These are phyloP conservation scores for Mycena galericulata DNA, from an alignment of 768 basidiomycete genomes.

Conservation along the genomic window DNA sequence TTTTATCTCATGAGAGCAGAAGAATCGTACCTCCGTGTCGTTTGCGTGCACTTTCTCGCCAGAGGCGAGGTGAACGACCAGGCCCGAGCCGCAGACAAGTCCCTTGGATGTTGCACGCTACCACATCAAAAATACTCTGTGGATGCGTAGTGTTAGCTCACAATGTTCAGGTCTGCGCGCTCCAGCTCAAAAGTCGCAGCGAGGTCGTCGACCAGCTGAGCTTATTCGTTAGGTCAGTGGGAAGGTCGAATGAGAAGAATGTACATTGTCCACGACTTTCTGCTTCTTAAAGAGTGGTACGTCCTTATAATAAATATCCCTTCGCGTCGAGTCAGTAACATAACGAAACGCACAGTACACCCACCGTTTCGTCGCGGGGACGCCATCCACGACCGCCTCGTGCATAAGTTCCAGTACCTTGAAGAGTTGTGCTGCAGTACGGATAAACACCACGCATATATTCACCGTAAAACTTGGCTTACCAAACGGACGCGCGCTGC, in stretches of 20 bases:
- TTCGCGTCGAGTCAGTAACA: slow-evolving; percentile 41
- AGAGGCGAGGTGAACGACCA: slow-evolving; percentile 67
- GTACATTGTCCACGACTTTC: slow-evolving; percentile 78
- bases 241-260: slow-evolving; percentile 26
- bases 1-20: background rate
- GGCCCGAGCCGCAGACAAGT: slow-evolving; percentile 76
- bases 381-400: slow-evolving; percentile 65
- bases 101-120: slow-evolving; percentile 95
- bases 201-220: slow-evolving; percentile 88
- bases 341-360: slow-evolving; percentile 20
- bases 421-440: slow-evolving; percentile 71
- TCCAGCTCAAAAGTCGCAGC: slow-evolving; percentile 84
- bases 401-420: slow-evolving; percentile 77
- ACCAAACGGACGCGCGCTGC: slow-evolving; percentile 60
- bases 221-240: background rate
- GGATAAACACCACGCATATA: background rate
- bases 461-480: slow-evolving; percentile 18
- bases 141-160: slow-evolving; percentile 45
- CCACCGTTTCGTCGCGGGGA: slow-evolving; percentile 76
- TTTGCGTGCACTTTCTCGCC: slow-evolving; percentile 65
- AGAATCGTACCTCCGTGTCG: slow-evolving; percentile 66
- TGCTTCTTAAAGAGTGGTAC: slow-evolving; percentile 84
- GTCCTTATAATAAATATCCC: slow-evolving; percentile 92
- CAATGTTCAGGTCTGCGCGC: slow-evolving; percentile 85
- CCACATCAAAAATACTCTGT: too few species aligned